A percentile compares a stretch with the other conserved stretches of the same genome.
phyloP scores from a whole-genome alignment of 768 basidiomycete genomes.

The Boletus speciosus region DNA sequence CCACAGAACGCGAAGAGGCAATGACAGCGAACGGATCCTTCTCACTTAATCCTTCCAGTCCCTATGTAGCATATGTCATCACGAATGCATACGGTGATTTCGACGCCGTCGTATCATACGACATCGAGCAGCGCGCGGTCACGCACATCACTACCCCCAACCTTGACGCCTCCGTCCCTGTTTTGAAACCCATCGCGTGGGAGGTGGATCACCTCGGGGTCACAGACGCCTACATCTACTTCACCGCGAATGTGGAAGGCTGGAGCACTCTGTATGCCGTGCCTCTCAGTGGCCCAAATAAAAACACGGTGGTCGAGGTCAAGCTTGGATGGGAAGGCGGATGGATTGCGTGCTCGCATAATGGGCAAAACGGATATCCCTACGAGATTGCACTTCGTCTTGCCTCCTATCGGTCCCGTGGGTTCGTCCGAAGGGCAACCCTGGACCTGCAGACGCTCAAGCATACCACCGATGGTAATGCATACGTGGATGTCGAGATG shows the following conservation, averaged over 20 bases:
- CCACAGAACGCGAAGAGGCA: slow-evolving; percentile 29
- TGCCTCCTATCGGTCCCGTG: slow-evolving; percentile 30
- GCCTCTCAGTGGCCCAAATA: slow-evolving; percentile 30
- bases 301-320: slow-evolving; percentile 31
- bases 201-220: slow-evolving; percentile 26
- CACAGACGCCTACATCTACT: slow-evolving; percentile 29
- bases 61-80: slow-evolving; percentile 32
- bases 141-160: slow-evolving; percentile 38
- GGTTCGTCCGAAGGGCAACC: slow-evolving; percentile 24
- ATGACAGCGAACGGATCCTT: slow-evolving; percentile 25
- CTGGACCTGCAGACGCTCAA: slow-evolving; percentile 29
- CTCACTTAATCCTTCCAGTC: slow-evolving; percentile 29
- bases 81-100: slow-evolving; percentile 41
- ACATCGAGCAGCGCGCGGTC: slow-evolving; percentile 28
- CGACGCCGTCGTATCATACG: slow-evolving; percentile 33
- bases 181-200: slow-evolving; percentile 37
- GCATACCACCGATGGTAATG: slow-evolving; percentile 20
- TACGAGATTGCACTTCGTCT: slow-evolving; percentile 32
- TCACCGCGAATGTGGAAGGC: slow-evolving; percentile 39
- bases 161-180: slow-evolving; percentile 22
- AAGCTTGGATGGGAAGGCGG: slow-evolving; percentile 32
- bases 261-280: slow-evolving; percentile 31
- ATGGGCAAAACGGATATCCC: slow-evolving; percentile 33
- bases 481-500: slow-evolving; percentile 28
- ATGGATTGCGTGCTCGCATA: slow-evolving; percentile 28